Evolutionary conservation across 495 filamentous ascomycete species (phyloP), one percentile per base, ranked within the genome.

Genomic region (Darksidea phi): DNA sequence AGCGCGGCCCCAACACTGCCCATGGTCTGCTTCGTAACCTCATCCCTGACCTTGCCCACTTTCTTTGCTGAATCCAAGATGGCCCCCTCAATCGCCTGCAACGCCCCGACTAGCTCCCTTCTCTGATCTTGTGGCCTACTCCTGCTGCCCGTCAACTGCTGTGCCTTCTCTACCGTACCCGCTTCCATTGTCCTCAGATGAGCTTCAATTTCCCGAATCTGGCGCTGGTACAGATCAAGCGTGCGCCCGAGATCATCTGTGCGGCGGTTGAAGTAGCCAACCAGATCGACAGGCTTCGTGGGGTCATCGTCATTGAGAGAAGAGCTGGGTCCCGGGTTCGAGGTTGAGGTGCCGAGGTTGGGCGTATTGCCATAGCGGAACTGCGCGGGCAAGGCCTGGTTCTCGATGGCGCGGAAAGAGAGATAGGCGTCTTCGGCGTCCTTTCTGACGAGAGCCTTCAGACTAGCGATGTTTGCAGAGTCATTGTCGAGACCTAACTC

Each of bases 201-300:
- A 63, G 83, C 79, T 73, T 96, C 91, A 51, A 96, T 90, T 71
- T 95, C 90, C 48, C 81, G 77, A 49, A 96, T 73, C 59, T 87
- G 89, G 26, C 76, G 73, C 62, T 84, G 81, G 70, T 91, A 91
- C 63, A 74, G 78, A 6, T 80, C 77, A 32, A 92, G 79, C 25
- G 86, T 86, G 6, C 77, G 72, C 7, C 80, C 75, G 82, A 95
- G 86, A 64, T 87, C 88, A 47, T 89, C 84, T 0, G 86, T 81
- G 17, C 87, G 84, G 43, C 79, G 80, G 6, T 82, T 84, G 73
- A 96, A 95, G 72, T 87, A 95, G 38, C 82, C 80, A 41, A 95
- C 84, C 24, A 96, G 75, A 66, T 85, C 73, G 6, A 64, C 59
- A 20, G 68, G 82, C 41, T 82, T 77, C 1, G 54, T 55, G 13